Evolutionary conservation across 805 yeast species (phyloP).

Genomic region (Yarrowia porcina): DNA sequence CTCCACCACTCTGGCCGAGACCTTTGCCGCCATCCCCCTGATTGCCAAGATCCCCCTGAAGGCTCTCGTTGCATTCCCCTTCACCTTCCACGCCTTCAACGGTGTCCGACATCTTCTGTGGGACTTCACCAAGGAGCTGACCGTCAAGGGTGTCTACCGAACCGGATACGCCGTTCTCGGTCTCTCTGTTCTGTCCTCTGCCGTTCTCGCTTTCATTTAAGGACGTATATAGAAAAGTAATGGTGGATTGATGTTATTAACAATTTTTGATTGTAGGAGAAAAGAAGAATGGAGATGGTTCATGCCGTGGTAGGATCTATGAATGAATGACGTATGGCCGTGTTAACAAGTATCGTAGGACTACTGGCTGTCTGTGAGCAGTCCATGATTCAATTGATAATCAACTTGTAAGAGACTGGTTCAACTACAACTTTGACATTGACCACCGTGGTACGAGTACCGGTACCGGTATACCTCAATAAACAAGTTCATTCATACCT

Average conservation of each 20-base stretch:
- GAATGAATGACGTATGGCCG: too few relatives aligned
- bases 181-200: slow-evolving; percentile 53
- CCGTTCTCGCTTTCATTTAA: slow-evolving; percentile 42
- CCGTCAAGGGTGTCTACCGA: slow-evolving; percentile 82
- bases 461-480: too few relatives aligned
- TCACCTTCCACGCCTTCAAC: slow-evolving; percentile 79
- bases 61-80: slow-evolving; percentile 72
- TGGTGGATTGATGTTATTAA: slow-evolving; percentile 5
- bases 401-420: too few relatives aligned
- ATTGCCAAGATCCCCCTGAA: slow-evolving; percentile 61
- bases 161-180: slow-evolving; percentile 87
- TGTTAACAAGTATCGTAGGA: too few relatives aligned
- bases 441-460: too few relatives aligned
- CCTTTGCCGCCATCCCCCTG: slow-evolving; percentile 62
- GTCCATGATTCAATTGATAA: too few relatives aligned
- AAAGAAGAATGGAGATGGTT: too few relatives aligned
- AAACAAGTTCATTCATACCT: too few relatives aligned
- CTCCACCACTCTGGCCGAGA: slow-evolving; percentile 50
- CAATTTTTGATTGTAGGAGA: too few relatives aligned
- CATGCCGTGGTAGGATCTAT: too few relatives aligned
- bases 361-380: too few relatives aligned
- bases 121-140: slow-evolving; percentile 82
- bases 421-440: too few relatives aligned
- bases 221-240: slow-evolving; percentile 18
- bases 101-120: slow-evolving; percentile 92